Base-by-base conservation (phyloP, 345 rosid species). In the Excoecaria cochinchinensis region DNA sequence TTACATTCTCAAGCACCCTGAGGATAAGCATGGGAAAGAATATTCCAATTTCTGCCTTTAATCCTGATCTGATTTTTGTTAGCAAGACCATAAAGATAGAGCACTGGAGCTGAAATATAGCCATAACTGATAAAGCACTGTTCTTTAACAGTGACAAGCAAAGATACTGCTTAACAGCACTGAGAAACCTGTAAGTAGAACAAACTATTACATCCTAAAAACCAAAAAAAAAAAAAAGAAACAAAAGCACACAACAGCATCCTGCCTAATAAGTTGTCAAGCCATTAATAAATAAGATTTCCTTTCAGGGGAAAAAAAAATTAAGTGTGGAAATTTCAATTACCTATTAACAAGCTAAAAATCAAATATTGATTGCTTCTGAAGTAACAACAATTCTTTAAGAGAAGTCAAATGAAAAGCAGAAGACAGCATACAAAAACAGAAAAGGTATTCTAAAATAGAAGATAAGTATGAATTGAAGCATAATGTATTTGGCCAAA, bases 21-120 rank as follows among this genome's bases (percentile, higher is more conserved):
- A 92, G 94, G 81, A 92, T 78, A 52, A 95, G 95, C 99, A 95
- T 95, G 55, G 97, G 97, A 83, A 92, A 90, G 87, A 95, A 92
- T 77, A 95, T 90, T 67, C 97, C 97, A 84, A 92, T 92, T 87
- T 95, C 92, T 71, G 89, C 89, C 83, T 92, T 95, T 83, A 95
- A 72, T 39, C 86, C 94, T 46, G 92, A 87, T 88, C 99, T 90
- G 83, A 82, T 92, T 82, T 95, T 95, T n/a, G 84, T 69, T 62
- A 95, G 83, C 82, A 95, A 83, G 75, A 79, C 89, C 83, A 82
- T 85, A 83, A 95, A 90, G 81, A 95, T 95, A 73, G 91, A 89
- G 79, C 99, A 95, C 77, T 92, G 97, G 67, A 95, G 97, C 83
- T 92, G 99, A 87, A 92, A 95, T 80, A 95, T 85, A 60, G 99